Base-by-base conservation (phyloP, 1,284 basidiomycete genomes). In the Thelephora terrestris region DNA sequence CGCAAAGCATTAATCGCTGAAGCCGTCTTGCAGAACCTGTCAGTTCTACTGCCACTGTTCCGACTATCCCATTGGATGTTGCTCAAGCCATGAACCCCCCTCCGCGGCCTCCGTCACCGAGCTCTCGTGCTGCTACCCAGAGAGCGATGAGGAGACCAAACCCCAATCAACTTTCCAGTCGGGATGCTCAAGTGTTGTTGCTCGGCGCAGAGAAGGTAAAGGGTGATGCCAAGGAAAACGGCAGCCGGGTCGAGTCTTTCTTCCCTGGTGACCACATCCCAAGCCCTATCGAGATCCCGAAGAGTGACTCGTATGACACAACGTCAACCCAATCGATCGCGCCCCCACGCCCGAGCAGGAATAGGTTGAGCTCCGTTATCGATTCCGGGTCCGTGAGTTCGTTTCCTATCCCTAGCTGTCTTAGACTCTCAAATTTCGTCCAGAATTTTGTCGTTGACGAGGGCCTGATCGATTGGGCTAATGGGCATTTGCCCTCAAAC, bases 41-140 rank as follows among this genome's bases (percentile, higher is more conserved):
- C 48, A 85, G 97, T 21, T 97, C 94, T 5, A 96, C 92, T 2
- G 94, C 91, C 70, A 97, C 97, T 63, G 93, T 98, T 50, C 90
- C 93, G 2, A 99, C 94, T 2, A 98, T 99, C 52, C 91, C 93
- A 2, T 76, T 99, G 36, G 80, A 85, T 37, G 90, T 97, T 43
- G 95, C 95, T 1, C 94, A 98, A 68, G 82, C 93, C 7, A 91
- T 98, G 88, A 92, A 91, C 59, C 92, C 92, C 1, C 85, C 90
- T 0, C 95, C 95, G 10, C 77, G 95, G 10, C 95, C 96, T 1
- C 96, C 95, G 0, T 95, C 91, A 1, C 96, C 96, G 0, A 78
- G 79, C 0, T 81, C 85, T 7, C 83, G 94, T 14, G 91, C 81
- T 5, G 89, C 92, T 5, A 90, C 88, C 0, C 95, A 99, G 68